Evolutionary conservation across 2,329 filamentous ascomycete species (phyloP).

Genomic region (Sphaerulina populicola): DNA sequence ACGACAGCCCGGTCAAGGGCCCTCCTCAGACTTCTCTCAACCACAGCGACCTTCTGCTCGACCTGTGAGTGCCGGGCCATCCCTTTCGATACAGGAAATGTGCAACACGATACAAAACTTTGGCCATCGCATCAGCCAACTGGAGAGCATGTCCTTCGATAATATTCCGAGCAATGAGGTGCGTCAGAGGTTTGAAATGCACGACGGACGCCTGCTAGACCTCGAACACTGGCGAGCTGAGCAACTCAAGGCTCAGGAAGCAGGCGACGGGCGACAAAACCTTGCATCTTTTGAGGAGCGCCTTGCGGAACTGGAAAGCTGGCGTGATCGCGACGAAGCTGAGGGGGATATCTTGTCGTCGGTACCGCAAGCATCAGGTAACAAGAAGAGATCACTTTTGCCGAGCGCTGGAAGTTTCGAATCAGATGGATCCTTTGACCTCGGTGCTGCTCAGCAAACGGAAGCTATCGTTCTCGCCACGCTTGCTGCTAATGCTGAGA

Average conservation of each 20-base stretch:
- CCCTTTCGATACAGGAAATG: constrained; percentile 37
- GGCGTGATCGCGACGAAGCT: constrained; percentile 24
- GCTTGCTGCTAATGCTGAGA: constrained; percentile 33
- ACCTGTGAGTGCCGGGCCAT: constrained; percentile 13
- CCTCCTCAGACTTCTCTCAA: constrained; percentile 5
- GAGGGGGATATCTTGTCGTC: constrained; percentile 29
- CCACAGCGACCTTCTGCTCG: constrained; percentile 4
- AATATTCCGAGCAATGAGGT: constrained; percentile 60
- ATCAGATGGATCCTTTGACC: constrained; percentile 33
- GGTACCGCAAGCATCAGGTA: constrained; percentile 25
- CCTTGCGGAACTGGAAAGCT: constrained; percentile 58
- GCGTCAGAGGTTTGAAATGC: constrained; percentile 56
- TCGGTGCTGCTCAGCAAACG: constrained; percentile 31
- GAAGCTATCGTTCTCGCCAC: constrained; percentile 31
- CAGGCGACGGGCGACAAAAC: constrained; percentile 35
- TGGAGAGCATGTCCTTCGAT: constrained; percentile 64
- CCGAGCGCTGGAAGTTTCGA: constrained; percentile 35
- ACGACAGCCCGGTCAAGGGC: constrained; percentile 1
- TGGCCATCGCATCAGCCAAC: constrained; percentile 55
- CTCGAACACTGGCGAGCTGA: constrained; percentile 49
- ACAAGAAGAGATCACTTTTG: constrained; percentile 29
- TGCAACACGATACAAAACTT: constrained; percentile 43
- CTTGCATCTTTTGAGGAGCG: constrained; percentile 47
- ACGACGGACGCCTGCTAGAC: constrained; percentile 60
- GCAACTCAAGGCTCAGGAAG: constrained; percentile 21